phyloP scores from a whole-genome alignment of 1,284 basidiomycete species.

The Cerrena zonata region DNA sequence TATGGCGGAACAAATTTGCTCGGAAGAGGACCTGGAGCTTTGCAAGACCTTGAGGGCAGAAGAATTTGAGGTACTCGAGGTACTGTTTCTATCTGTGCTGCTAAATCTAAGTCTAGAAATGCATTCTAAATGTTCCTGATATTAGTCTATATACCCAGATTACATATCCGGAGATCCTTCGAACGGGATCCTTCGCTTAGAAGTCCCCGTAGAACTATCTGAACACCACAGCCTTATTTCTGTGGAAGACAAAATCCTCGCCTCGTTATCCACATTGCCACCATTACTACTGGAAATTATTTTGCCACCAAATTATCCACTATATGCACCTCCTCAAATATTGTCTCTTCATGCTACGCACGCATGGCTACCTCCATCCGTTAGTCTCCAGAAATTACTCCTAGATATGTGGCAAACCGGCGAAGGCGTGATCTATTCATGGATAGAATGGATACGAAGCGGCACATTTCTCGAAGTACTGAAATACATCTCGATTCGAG shows the following conservation, averaged over 20 bases:
- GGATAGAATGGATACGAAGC: slow-evolving; percentile 64
- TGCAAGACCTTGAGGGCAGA: slow-evolving; percentile 30
- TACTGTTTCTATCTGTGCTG: slow-evolving; percentile 29
- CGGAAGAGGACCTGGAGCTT: slow-evolving; percentile 14
- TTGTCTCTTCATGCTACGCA: slow-evolving; percentile 50
- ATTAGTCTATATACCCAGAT: slow-evolving; percentile 71
- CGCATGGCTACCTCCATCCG: slow-evolving; percentile 49
- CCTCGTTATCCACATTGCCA: slow-evolving; percentile 47
- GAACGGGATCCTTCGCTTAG: slow-evolving; percentile 42
- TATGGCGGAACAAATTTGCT: not conserved
- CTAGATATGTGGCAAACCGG: slow-evolving; percentile 53
- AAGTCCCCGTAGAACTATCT: slow-evolving; percentile 59
- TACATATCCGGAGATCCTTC: slow-evolving; percentile 43
- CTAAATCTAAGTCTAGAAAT: not conserved
- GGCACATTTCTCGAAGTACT: slow-evolving; percentile 51
- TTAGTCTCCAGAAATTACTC: slow-evolving; percentile 37
- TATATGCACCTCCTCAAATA: slow-evolving; percentile 46
- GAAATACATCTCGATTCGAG: slow-evolving; percentile 23
- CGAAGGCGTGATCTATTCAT: slow-evolving; percentile 57
- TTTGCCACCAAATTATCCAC: slow-evolving; percentile 56
- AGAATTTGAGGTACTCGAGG: slow-evolving; percentile 55
- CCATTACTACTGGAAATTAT: slow-evolving; percentile 53
- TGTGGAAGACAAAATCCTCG: slow-evolving; percentile 18
- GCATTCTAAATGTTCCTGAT: slow-evolving; percentile 8
- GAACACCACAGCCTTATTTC: slow-evolving; percentile 20